Percentiles rank a stretch among this genome's conserved stretches.
Conservation (phyloP, 805 yeast species). For the Lachancea kluyveri region DNA sequence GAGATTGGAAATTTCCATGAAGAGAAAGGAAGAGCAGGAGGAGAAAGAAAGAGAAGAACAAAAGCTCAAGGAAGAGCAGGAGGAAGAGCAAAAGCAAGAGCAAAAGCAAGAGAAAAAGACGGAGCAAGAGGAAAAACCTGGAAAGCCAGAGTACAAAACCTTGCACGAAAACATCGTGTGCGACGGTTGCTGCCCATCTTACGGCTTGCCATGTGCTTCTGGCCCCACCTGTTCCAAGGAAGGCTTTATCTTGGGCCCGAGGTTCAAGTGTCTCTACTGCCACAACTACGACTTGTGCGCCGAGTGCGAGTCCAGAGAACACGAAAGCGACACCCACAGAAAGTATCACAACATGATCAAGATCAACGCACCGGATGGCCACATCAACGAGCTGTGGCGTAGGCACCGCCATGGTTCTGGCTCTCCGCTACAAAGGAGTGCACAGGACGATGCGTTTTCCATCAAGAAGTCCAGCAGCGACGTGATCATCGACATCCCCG, state of each 20-base stretch:
- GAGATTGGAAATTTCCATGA: slow-evolving; percentile 13
- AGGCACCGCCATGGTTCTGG: too few species aligned
- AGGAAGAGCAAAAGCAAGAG: slow-evolving; percentile 1
- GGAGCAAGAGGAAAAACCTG: slow-evolving; percentile 1
- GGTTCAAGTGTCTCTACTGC: slow-evolving; percentile 45
- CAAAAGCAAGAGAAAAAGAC: slow-evolving; percentile 1
- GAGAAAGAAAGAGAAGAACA: slow-evolving; percentile 1
- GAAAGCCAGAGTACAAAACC: slow-evolving; percentile 1
- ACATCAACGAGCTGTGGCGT: slow-evolving; percentile 6
- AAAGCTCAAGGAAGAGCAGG: too few species aligned
- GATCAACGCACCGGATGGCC: slow-evolving; percentile 12
- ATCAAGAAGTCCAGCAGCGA: slow-evolving; percentile 8
- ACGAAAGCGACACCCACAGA: slow-evolving; percentile 14
- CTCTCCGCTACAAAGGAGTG: too few species aligned
- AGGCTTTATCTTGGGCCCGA: slow-evolving; percentile 31
- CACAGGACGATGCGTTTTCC: slow-evolving; percentile 1
- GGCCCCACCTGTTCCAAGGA: slow-evolving; percentile 9
- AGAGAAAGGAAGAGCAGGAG: slow-evolving; percentile 2
- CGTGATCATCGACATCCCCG: slow-evolving; percentile 18
- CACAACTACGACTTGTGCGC: slow-evolving; percentile 45
- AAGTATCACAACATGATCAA: slow-evolving; percentile 17
- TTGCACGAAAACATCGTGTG: slow-evolving; percentile 16
- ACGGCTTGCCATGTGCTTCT: slow-evolving; percentile 1
- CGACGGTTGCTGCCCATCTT: slow-evolving; percentile 24
- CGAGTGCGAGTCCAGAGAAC: slow-evolving; percentile 23